Base-by-base conservation (phyloP, 2,329 filamentous ascomycete species). In the Fusarium paranaense region DNA sequence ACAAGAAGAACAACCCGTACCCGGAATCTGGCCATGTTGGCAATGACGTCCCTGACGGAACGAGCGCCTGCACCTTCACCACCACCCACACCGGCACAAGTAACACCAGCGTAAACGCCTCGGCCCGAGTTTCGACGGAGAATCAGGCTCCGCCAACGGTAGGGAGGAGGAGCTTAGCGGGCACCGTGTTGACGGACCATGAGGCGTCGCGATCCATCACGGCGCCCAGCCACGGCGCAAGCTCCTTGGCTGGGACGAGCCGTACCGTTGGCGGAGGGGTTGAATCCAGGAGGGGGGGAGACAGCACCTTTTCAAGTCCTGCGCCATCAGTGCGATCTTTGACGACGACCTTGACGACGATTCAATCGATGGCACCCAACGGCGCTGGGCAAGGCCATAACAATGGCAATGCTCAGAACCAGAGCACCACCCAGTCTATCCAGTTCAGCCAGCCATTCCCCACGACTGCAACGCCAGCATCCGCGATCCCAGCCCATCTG, bases 1-100 rank as follows among this genome's bases (percentile, higher is more conserved):
- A 87, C 60, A 90, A 93, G 82, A 97, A 93, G 82, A 97, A 98
- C 86, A 96, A 96, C 80, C 95, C 95, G n/a, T 98, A 98, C 80
- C 94, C 94, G 10, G 89, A 96, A 78, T 97, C 95, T 3, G 94
- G 93, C 67, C 89, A 88, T 52, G 80, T 90, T 67, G 75, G 79
- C 66, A 72, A 81, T 67, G 75, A 79, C 66, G 67, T 79, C 66
- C 74, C 74, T 64, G 79, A 81, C 65, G 77, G 75, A 78, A 86
- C 85, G 66, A 89, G 87, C 80, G 86, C 86, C 52, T 84, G 85
- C 62, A 91, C 90, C 4, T 86, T 89, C 69, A 87, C 88, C 78
- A 92, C 85, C 66, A 89, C 84, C 13, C 88, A 84, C n/a, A 90
- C 84, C 75, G 87, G 83, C 63, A 75, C 72, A 52, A 89, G 87